Conservation (phyloP, 163 green algal genomes). For the Volvox carteri region DNA sequence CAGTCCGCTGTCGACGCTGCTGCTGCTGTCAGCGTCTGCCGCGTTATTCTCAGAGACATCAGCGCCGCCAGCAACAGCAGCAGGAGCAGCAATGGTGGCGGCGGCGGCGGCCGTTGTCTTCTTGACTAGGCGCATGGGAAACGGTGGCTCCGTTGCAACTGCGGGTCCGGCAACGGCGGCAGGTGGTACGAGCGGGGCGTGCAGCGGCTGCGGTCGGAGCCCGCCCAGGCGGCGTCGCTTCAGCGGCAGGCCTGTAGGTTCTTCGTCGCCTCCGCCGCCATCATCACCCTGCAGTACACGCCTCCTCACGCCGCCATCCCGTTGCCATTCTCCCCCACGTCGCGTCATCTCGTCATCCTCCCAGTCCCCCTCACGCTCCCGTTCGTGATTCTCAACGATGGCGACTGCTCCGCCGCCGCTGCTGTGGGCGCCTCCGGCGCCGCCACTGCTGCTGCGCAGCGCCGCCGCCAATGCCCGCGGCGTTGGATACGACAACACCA, state of each 20-base stretch:
- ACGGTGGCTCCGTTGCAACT: no score
- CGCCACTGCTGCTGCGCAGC: slow-evolving; percentile 21
- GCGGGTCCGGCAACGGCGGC: no score
- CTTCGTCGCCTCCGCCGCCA: neutral
- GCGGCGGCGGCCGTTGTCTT: no score
- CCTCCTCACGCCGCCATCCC: neutral
- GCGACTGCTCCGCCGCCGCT: neutral
- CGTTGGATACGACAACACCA: slow-evolving; percentile 69
- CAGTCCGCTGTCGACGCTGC: no score
- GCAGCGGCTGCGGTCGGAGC: neutral
- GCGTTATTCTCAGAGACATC: no score
- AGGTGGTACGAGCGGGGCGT: neutral
- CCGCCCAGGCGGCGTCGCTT: neutral
- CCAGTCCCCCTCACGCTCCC: no score
- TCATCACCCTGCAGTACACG: neutral
- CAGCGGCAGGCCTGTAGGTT: neutral
- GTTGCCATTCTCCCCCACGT: neutral
- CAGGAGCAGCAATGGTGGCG: no score
- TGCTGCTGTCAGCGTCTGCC: no score
- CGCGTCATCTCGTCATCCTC: neutral
- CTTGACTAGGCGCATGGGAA: no score
- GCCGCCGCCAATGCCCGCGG: slow-evolving; percentile 59
- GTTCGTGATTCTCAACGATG: no score
- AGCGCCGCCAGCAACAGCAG: no score
- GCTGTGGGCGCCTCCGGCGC: neutral